Evolutionary conservation across 2,329 filamentous ascomycete genomes (phyloP).

Genomic region (Penicillium paneum): DNA sequence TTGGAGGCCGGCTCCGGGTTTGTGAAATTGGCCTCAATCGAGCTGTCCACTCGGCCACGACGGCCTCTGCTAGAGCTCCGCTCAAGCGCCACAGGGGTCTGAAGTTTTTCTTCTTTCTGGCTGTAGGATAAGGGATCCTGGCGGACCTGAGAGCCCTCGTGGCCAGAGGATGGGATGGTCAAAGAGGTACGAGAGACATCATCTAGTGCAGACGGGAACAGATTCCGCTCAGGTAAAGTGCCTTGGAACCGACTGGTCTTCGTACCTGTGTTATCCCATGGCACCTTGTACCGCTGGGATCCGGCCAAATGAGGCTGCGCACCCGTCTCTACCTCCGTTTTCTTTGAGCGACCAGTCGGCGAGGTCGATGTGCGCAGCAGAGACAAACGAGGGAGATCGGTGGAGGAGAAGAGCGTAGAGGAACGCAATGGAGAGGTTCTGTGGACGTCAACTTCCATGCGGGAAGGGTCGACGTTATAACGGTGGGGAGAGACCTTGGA

Average conservation of each 20-base stretch:
- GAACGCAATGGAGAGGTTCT: conserved; percentile 31
- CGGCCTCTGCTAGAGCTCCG: conserved; percentile 45
- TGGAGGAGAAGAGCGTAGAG: conserved; percentile 25
- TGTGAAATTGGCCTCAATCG: conserved; percentile 61
- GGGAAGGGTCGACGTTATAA: conserved; percentile 29
- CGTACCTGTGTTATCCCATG: conserved; percentile 26
- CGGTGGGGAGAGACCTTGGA: conserved; percentile 31
- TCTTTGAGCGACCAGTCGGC: conserved; percentile 24
- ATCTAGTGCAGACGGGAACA: conserved; percentile 29
- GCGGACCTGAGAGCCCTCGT: conserved; percentile 15
- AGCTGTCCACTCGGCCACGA: conserved; percentile 54
- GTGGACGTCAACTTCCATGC: conserved; percentile 40
- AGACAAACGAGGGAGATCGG: conserved; percentile 24
- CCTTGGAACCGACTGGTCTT: conserved; percentile 18
- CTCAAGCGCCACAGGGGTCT: conserved; percentile 24
- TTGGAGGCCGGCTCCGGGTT: conserved; percentile 54
- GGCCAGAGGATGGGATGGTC: conserved; percentile 19
- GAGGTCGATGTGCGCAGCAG: conserved; percentile 29
- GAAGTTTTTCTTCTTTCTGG: conserved; percentile 21
- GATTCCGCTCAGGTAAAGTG: conserved; percentile 21
- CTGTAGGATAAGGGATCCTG: conserved; percentile 23
- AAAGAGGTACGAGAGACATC: conserved; percentile 25
- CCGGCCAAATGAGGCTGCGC: conserved; percentile 17
- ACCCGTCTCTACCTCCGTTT: conserved; percentile 21
- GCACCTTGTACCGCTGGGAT: conserved; percentile 21